phyloP scores from a whole-genome alignment of 805 yeast species.

The Spencermartinsiella europaea region DNA sequence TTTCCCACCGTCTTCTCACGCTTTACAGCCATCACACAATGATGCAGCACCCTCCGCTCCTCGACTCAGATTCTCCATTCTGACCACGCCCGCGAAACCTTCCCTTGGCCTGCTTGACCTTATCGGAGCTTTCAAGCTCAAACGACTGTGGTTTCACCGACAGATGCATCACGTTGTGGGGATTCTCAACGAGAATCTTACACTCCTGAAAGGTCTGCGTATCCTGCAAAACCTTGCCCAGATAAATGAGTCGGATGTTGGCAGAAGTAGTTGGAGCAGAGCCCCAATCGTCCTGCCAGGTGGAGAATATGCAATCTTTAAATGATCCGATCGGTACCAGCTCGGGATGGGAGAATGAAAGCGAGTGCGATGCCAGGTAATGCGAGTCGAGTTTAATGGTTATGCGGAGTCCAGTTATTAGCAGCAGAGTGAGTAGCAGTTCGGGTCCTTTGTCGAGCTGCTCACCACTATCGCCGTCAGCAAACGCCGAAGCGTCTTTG shows the following conservation, averaged over 20 bases:
- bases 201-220: constrained; percentile 14
- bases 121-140: constrained; percentile 17
- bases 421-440: constrained; percentile 19
- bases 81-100: background rate
- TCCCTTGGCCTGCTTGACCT: constrained; percentile 9
- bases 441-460: constrained; percentile 8
- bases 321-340: constrained; percentile 18
- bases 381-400: constrained; percentile 15
- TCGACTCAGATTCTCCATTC: constrained; percentile 1
- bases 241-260: constrained; percentile 28
- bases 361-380: constrained; percentile 17
- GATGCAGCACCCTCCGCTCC: constrained; percentile 14
- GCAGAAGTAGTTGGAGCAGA: constrained; percentile 16
- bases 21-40: constrained; percentile 4
- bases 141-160: constrained; percentile 28
- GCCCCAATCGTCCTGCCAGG: constrained; percentile 26
- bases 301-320: constrained; percentile 17
- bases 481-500: no score
- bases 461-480: no score
- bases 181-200: constrained; percentile 13
- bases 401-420: constrained; percentile 22
- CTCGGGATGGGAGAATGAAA: constrained; percentile 18
- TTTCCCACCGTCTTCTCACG: no score
- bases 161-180: constrained; percentile 30
- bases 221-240: constrained; percentile 30